Evolutionary conservation across 2,329 filamentous ascomycete species (phyloP).

Genomic region (Rutstroemia sp.): DNA sequence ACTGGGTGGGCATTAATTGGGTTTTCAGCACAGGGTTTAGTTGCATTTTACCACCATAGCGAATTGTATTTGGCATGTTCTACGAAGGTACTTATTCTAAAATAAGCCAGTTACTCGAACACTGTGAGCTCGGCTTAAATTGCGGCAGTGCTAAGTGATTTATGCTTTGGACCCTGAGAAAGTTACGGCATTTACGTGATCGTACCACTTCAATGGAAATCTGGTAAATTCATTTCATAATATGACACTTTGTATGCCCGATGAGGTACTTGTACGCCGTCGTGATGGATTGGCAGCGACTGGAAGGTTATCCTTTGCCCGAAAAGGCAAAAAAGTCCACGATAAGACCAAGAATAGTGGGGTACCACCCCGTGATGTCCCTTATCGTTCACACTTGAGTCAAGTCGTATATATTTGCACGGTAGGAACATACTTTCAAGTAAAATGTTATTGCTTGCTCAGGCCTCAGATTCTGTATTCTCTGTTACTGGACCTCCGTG

Average conservation of each 20-base stretch:
- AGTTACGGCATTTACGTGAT: too few species aligned
- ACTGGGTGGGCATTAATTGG: too few species aligned
- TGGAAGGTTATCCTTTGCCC: slow-evolving; percentile 17
- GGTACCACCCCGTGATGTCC: slow-evolving; percentile 11
- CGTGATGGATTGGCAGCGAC: not conserved
- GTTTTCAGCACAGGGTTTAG: too few species aligned
- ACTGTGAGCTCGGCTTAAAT: too few species aligned
- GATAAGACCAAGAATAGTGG: slow-evolving; percentile 19
- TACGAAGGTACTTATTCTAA: not conserved
- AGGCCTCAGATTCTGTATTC: not conserved
- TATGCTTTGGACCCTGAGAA: too few species aligned
- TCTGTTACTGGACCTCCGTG: too few species aligned
- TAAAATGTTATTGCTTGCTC: not conserved
- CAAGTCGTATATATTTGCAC: too few species aligned
- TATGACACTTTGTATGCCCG: slow-evolving; percentile 11
- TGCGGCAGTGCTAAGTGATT: too few species aligned
- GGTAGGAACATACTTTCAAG: not conserved
- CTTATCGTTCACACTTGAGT: not conserved
- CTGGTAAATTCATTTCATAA: not conserved
- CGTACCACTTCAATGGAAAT: not conserved
- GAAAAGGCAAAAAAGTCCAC: slow-evolving; percentile 24
- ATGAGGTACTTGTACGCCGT: slow-evolving; percentile 16
- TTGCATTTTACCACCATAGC: too few species aligned
- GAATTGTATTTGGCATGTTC: not conserved
- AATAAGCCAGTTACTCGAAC: too few species aligned